Percentiles rank a stretch among this genome's conserved stretches.
Evolutionary conservation across 2,329 filamentous ascomycete genomes (phyloP).

Genomic region (Microdochium bolleyi): DNA sequence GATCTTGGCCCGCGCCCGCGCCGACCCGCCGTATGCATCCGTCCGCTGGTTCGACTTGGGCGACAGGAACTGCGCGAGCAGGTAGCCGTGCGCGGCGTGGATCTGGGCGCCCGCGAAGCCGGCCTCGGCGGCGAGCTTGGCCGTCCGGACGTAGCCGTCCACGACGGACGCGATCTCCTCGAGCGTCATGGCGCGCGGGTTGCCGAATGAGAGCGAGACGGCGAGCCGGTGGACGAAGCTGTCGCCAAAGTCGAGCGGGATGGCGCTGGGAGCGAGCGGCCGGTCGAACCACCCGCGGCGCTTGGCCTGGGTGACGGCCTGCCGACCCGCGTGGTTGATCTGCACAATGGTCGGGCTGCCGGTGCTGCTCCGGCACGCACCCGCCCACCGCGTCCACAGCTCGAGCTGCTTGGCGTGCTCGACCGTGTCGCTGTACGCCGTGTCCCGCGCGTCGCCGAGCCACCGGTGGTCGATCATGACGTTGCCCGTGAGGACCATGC

Average conservation of each 20-base stretch:
- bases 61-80: conserved; percentile 55
- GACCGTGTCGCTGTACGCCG: conserved; percentile 19
- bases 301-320: conserved; percentile 29
- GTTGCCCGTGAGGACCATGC: conserved; percentile 36
- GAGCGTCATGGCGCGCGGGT: conserved; percentile 56
- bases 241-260: conserved; percentile 30
- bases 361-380: conserved; percentile 16
- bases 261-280: conserved; percentile 30
- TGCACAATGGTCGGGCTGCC: conserved; percentile 33
- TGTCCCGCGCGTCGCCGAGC: conserved; percentile 24
- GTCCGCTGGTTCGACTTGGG: conserved; percentile 41
- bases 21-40: conserved; percentile 44
- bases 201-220: conserved; percentile 33
- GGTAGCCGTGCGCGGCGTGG: conserved; percentile 49
- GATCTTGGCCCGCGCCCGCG: conserved; percentile 35
- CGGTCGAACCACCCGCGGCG: conserved; percentile 24
- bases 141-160: conserved; percentile 46
- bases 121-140: conserved; percentile 48
- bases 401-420: conserved; percentile 16
- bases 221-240: conserved; percentile 23
- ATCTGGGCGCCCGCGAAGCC: conserved; percentile 66
- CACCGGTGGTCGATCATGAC: conserved; percentile 24
- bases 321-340: conserved; percentile 36
- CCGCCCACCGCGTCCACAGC: conserved; percentile 28
- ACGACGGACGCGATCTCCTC: conserved; percentile 60